A percentile compares a stretch with the other conserved stretches of the same genome.
These are phyloP conservation scores for Ustilago crameri DNA, from an alignment of 1,284 basidiomycete genomes.

Conservation along the genomic window DNA sequence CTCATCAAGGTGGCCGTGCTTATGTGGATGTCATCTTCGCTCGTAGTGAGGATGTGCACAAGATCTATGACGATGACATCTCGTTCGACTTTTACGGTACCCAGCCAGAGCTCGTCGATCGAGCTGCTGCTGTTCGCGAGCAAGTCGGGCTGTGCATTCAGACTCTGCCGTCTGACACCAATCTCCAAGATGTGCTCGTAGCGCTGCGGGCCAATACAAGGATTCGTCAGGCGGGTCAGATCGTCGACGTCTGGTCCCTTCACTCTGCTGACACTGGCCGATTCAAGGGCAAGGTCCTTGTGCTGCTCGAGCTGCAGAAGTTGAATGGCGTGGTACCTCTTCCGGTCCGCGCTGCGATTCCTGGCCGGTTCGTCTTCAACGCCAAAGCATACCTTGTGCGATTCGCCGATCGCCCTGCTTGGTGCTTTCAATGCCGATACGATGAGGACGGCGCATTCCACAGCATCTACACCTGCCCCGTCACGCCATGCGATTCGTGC, in stretches of 20 bases:
- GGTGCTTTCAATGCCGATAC: constrained; percentile 38
- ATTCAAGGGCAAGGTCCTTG: constrained; percentile 31
- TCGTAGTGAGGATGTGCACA: constrained; percentile 18
- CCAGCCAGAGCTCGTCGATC: constrained; percentile 13
- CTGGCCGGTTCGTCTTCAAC: constrained; percentile 29
- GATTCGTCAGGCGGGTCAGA: constrained; percentile 12
- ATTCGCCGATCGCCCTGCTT: constrained; percentile 25
- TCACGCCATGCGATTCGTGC: constrained; percentile 14
- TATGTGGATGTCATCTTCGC: constrained; percentile 39
- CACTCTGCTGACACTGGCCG: constrained; percentile 3
- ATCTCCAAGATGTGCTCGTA: background rate
- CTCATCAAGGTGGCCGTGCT: background rate
- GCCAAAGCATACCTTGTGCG: constrained; percentile 27
- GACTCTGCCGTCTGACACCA: constrained; percentile 17
- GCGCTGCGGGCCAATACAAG: constrained; percentile 1
- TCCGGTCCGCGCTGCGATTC: constrained; percentile 15
- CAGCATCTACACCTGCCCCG: constrained; percentile 25
- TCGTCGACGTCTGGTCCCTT: constrained; percentile 32
- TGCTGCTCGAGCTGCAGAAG: constrained; percentile 26
- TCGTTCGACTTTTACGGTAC: constrained; percentile 40
- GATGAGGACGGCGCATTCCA: constrained; percentile 18
- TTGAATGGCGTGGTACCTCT: constrained; percentile 10
- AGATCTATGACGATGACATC: constrained; percentile 23
- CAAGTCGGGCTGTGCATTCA: constrained; percentile 31
- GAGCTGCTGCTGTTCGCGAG: constrained; percentile 16